phyloP scores from a whole-genome alignment of 2,329 filamentous ascomycete genomes.

The Pseudovirgaria hyperparasitica region DNA sequence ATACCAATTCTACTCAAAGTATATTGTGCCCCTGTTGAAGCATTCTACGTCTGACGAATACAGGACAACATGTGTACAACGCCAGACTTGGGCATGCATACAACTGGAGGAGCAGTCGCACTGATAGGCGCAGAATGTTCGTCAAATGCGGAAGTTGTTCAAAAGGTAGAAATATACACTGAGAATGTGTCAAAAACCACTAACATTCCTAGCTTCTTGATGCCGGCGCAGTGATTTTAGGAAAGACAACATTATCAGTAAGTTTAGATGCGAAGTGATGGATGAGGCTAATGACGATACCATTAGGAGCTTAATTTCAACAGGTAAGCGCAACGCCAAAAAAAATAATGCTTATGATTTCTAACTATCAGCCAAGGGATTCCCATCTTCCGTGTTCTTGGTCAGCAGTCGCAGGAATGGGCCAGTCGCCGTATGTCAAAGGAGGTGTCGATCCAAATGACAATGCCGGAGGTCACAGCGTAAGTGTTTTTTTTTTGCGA shows the following conservation, averaged over 20 bases:
- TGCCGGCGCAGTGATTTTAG: slow-evolving; percentile 16
- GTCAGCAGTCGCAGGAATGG: slow-evolving; percentile 5
- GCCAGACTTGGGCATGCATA: slow-evolving; percentile 11
- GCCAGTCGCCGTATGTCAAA: slow-evolving; percentile 4
- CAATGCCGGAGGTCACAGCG: slow-evolving; percentile 1
- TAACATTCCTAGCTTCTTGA: slow-evolving; percentile 11
- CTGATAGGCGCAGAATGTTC: slow-evolving; percentile 11
- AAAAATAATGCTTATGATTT: too few species aligned
- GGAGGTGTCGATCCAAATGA: slow-evolving; percentile 4
- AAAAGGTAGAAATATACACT: too few species aligned
- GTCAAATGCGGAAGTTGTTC: slow-evolving; percentile 9
- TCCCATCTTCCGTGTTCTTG: too few species aligned
- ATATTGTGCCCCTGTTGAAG: not conserved
- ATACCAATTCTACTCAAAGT: slow-evolving; percentile 16
- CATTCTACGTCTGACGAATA: not conserved
- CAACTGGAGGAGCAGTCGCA: slow-evolving; percentile 14
- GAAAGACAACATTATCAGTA: slow-evolving; percentile 19
- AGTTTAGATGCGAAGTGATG: slow-evolving; percentile 8
- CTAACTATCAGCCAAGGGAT: too few species aligned
- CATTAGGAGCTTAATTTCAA: too few species aligned
- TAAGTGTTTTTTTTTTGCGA: too few species aligned
- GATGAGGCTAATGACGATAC: slow-evolving; percentile 9
- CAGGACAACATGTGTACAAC: slow-evolving; percentile 18
- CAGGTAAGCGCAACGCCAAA: too few species aligned
- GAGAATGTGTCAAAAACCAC: too few species aligned